A percentile compares a stretch with the other conserved stretches of the same genome.
These are phyloP conservation scores for Cicer arietinum DNA, from an alignment of 306 rosid species.

Conservation along the genomic window DNA sequence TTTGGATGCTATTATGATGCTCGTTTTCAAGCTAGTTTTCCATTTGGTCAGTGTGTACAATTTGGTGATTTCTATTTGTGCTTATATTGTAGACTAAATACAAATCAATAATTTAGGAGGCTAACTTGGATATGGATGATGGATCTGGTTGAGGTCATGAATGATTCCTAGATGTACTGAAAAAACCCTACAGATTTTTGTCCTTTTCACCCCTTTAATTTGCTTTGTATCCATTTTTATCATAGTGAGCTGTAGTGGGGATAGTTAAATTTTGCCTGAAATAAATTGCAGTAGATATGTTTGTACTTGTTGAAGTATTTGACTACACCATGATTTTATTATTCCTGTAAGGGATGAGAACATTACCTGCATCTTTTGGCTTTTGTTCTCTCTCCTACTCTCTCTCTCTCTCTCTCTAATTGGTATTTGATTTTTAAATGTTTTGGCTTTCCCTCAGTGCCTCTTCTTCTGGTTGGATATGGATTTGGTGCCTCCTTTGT, in stretches of 20 bases:
- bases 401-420: slow-evolving; percentile 12
- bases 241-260: neutral
- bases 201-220: slow-evolving; percentile 8
- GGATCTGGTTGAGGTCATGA: slow-evolving; percentile 34
- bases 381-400: slow-evolving; percentile 28
- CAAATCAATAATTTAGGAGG: neutral
- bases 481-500: slow-evolving; percentile 99
- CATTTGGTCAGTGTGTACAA: slow-evolving; percentile 36
- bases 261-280: slow-evolving; percentile 27
- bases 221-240: slow-evolving; percentile 9
- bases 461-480: slow-evolving; percentile 98
- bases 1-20: slow-evolving; percentile 36
- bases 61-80: slow-evolving; percentile 33
- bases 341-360: slow-evolving; percentile 21
- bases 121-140: slow-evolving; percentile 26
- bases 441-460: slow-evolving; percentile 67
- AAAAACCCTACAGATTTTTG: slow-evolving; percentile 7
- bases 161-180: slow-evolving; percentile 27
- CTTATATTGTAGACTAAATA: slow-evolving; percentile 9
- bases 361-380: slow-evolving; percentile 26
- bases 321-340: slow-evolving; percentile 10
- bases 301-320: neutral
- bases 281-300: slow-evolving; percentile 31
- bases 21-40: slow-evolving; percentile 36
- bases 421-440: slow-evolving; percentile 39